These are phyloP conservation scores for Aurantiochytrium sp. DNA, from an alignment of 108 stramenopile species.

Conservation along the genomic window DNA sequence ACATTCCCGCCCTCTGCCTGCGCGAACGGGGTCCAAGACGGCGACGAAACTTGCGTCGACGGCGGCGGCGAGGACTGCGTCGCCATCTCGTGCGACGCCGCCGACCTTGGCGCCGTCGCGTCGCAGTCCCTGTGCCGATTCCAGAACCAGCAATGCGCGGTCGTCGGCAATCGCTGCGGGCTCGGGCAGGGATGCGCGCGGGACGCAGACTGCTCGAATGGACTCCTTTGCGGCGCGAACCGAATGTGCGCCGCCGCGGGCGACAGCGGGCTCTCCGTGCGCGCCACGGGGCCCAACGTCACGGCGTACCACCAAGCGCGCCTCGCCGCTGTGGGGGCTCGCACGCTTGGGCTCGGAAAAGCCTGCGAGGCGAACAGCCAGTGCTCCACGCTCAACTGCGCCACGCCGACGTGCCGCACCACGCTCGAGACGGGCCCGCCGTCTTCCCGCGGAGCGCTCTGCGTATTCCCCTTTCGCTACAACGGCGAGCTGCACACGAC, in stretches of 20 bases:
- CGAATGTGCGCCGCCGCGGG: not conserved
- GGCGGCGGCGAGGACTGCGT: slow-evolving; percentile 4
- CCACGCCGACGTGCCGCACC: not conserved
- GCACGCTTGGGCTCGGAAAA: not conserved
- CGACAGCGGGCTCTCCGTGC: not conserved
- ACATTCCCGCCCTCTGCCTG: not conserved
- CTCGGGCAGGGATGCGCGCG: not conserved
- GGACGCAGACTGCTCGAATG: not conserved
- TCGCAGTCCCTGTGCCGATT: not conserved
- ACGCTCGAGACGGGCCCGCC: not conserved
- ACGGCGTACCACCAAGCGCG: not conserved
- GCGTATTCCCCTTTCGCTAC: not conserved
- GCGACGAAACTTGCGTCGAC: not conserved
- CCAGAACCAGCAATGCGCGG: not conserved
- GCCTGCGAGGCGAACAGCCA: not conserved
- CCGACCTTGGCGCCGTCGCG: not conserved
- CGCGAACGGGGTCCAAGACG: not conserved
- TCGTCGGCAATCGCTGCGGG: not conserved
- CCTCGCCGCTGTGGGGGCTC: not conserved
- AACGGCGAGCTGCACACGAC: not conserved
- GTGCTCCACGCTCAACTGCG: not conserved
- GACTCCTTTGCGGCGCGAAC: not conserved
- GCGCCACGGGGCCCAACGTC: not conserved
- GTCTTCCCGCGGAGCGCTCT: not conserved
- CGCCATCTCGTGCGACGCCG: not conserved